Base-by-base conservation (phyloP, 345 rosid species). In the Hirschfeldia incana region DNA sequence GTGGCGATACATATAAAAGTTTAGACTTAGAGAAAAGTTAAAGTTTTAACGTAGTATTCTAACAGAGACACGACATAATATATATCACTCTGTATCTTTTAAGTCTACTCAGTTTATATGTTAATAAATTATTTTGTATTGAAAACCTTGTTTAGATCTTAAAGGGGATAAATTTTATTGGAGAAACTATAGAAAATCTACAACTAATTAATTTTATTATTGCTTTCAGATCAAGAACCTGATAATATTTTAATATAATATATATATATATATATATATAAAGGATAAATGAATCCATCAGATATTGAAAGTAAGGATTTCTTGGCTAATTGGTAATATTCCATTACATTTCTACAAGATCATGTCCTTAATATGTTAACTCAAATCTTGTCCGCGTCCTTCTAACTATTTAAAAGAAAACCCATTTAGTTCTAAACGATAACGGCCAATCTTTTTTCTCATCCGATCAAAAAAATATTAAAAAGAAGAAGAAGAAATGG, bases 251-350 rank as follows among this genome's bases (percentile, higher is more conserved):
- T 28, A 3, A 16, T 60, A 60, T 28, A 60, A 21, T 21, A 21
- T 21, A 21, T 21, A 21, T 21, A 21, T 21, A 0, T 21, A 21
- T 21, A 21, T 21, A 21, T 21, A 21, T 21, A 21, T 21, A 21
- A 32, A 64, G 6, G 60, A 34, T 37, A 21, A 73, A 6, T 34
- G 5, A 68, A 79, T 79, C 78, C 21, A 32, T 26, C 5, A 21
- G 39, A 55, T 0, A 29, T 34, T 64, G 27, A 59, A 46, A 46
- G 16, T 46, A 13, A 13, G 4, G 4, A 46, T 51, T 53, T 6
- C 21, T 71, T 78, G 61, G 61, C 81, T 55, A 4, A 37, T 57
- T 65, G 33, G 29, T 46, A 36, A 51, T 75, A 77, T 77, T 63
- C 42, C 65, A 61, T 49, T 61, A 46, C 17, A 77, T 62, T 46